phyloP scores from a whole-genome alignment of 768 basidiomycete species.

The Lactarius sanguifluus region DNA sequence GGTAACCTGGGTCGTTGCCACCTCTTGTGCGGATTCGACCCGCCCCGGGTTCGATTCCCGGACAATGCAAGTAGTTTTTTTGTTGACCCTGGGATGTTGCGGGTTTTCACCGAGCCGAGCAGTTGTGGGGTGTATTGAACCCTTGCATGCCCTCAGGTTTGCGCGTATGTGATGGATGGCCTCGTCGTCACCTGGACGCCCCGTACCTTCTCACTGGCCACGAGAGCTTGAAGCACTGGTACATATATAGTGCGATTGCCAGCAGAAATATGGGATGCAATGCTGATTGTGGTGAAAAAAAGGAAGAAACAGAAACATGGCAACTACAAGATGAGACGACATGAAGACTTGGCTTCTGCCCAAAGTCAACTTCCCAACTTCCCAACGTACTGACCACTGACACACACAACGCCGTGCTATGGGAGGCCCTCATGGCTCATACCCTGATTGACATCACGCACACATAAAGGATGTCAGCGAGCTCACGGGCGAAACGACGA shows the following conservation, averaged over 20 bases:
- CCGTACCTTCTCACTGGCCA: too few species aligned
- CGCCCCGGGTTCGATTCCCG: constrained; percentile 26
- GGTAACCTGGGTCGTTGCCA: constrained; percentile 27
- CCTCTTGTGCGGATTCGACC: neutral
- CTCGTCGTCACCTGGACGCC: too few species aligned
- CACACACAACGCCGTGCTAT: constrained; percentile 29
- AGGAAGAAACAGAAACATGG: neutral
- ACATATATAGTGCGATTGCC: neutral
- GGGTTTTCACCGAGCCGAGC: too few species aligned
- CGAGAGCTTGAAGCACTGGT: too few species aligned
- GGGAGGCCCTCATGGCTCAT: constrained; percentile 28
- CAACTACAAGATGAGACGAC: neutral
- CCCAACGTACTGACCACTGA: neutral
- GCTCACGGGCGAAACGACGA: neutral
- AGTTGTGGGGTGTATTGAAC: too few species aligned
- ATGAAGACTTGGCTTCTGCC: neutral
- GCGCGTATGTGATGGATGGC: too few species aligned
- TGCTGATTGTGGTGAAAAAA: neutral
- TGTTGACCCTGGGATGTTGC: too few species aligned
- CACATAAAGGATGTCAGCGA: neutral
- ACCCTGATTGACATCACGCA: neutral
- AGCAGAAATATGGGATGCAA: neutral
- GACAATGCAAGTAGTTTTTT: neutral
- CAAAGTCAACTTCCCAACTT: neutral
- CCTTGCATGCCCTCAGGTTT: too few species aligned